Base-by-base conservation (phyloP, 1,139 yeast genomes). In the Saccharomyces hybrid region DNA sequence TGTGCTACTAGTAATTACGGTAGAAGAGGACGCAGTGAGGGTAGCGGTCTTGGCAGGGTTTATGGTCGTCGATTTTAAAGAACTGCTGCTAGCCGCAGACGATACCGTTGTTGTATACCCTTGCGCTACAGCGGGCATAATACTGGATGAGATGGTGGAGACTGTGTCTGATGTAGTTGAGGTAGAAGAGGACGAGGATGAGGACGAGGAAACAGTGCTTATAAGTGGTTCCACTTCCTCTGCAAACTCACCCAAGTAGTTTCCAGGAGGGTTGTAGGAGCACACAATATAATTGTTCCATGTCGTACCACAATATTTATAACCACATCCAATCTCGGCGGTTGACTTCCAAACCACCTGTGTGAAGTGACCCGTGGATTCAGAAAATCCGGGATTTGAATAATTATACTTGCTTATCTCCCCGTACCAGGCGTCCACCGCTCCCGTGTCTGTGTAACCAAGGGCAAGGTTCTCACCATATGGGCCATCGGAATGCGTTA, bases 401-500 rank as follows among this genome's bases (percentile, higher is more conserved):
- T 74, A 86, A 73, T 83, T 75, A 76, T 86, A 88, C 55, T 70
- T 61, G 9, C 66, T 61, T 62, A 83, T 83, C 75, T 88, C 96
- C 59, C 76, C 72, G 76, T 88, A 89, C 97, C 97, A 90, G 54
- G 93, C 96, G 49, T 80, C 78, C 56, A 88, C 83, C 50, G 89
- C 88, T 49, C 80, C 86, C 30, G 76, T 74, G 38, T 76, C 70
- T 49, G 77, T 60, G 72, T 77, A 80, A 55, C 97, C 97, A 54
- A 81, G 75, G 53, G 95, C 96, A 68, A 90, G 78, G 78, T 90
- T 90, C 75, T 90, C 97, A 68, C 97, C 97, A 74, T 80, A 86
- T 52, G 76, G 72, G 55, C 93, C 93, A 55, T 87, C 88, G 51
- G 95, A 83, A 75, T 90, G 97, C 41, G 74, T 72, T 70, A 89